Percentiles rank a stretch among this genome's conserved stretches.
Evolutionary conservation across 83 land plant species (phyloP).

Genomic region (Thuja plicata): DNA sequence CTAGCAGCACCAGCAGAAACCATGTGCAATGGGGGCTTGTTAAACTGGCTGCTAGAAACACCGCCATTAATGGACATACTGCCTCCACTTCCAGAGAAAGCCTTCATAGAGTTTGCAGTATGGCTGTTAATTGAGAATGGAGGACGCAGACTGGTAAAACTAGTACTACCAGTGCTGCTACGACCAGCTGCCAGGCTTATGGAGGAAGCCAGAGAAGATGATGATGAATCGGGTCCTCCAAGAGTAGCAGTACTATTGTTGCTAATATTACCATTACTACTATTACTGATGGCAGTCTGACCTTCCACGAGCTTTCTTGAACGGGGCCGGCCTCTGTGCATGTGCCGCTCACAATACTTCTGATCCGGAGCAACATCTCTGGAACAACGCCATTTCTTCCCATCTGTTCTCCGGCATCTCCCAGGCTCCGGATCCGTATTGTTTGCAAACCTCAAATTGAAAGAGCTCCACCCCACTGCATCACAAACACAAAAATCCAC

Average conservation of each 20-base stretch:
- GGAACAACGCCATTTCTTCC: conserved; percentile 96
- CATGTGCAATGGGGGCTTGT: conserved; percentile 5
- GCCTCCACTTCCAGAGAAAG: conserved; percentile 1
- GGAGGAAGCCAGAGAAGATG: neutral
- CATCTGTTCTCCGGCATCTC: conserved; percentile 92
- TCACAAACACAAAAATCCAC: neutral
- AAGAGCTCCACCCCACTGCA: conserved; percentile 69
- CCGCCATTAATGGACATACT: neutral
- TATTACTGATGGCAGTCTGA: conserved; percentile 24
- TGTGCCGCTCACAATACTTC: conserved; percentile 97
- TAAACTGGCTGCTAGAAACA: neutral
- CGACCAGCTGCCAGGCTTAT: conserved; percentile 14
- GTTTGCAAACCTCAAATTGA: conserved; percentile 49
- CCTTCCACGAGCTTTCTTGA: conserved; percentile 93
- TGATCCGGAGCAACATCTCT: conserved; percentile 84
- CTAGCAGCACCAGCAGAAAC: neutral
- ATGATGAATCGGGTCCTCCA: conserved; percentile 4
- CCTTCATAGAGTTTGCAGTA: neutral
- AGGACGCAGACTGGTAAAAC: conserved; percentile 4
- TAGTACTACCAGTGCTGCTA: conserved; percentile 4
- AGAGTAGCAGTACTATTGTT: conserved; percentile 14
- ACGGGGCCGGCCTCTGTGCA: conserved; percentile 95
- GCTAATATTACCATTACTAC: neutral
- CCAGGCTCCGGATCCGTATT: conserved; percentile 93
- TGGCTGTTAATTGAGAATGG: neutral